Evolutionary conservation across 305 asterid species (phyloP).

Genomic region (Fraxinus velutina): DNA sequence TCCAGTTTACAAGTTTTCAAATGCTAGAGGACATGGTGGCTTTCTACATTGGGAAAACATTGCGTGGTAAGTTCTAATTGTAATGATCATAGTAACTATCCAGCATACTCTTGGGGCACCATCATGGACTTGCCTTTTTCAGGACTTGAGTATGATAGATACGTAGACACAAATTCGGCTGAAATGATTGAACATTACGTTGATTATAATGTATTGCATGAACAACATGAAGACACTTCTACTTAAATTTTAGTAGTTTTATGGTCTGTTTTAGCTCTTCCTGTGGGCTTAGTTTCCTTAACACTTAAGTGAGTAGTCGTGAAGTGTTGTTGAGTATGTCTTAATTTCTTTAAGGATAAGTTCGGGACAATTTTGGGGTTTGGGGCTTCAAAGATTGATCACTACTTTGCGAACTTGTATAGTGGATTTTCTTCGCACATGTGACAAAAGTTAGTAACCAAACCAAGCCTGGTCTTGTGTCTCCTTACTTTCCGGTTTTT

Average conservation of each 20-base stretch:
- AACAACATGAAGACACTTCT: not conserved
- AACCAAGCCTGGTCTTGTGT: not conserved
- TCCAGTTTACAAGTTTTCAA: constrained; percentile 68
- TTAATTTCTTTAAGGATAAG: not conserved
- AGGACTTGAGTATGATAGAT: not conserved
- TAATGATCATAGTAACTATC: constrained; percentile 1
- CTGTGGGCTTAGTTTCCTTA: not conserved
- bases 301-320: not conserved
- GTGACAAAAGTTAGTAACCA: not conserved
- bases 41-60: constrained; percentile 68
- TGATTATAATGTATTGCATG: not conserved
- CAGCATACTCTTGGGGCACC: not conserved
- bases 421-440: not conserved
- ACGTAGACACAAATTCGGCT: not conserved
- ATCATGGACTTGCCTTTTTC: not conserved
- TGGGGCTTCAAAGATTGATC: not conserved
- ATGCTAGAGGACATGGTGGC: constrained; percentile 86
- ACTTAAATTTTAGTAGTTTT: not conserved
- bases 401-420: not conserved
- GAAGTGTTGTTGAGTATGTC: not conserved
- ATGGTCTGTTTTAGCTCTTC: not conserved
- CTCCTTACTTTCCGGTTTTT: not conserved
- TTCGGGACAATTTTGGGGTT: not conserved
- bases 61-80: constrained; percentile 46
- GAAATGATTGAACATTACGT: not conserved